Conservation (phyloP, 2,329 filamentous ascomycete genomes). For the Ambrosiella cleistominuta region DNA sequence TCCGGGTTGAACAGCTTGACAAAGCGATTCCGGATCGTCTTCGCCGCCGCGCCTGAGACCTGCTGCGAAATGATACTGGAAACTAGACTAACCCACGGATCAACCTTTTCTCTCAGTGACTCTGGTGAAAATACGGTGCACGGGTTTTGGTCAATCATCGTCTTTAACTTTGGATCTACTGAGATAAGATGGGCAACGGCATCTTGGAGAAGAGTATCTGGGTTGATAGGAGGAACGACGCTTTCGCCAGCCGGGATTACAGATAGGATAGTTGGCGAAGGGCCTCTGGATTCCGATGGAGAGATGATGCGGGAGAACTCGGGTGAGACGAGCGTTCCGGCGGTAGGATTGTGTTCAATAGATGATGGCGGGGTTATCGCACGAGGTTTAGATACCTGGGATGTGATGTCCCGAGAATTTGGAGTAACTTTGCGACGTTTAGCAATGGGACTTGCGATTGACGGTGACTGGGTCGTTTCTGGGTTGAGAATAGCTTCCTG, state of each 20-base stretch:
- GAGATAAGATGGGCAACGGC: slow-evolving; percentile 58
- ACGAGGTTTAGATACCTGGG: neutral
- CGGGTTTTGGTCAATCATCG: slow-evolving; percentile 54
- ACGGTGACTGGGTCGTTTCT: neutral
- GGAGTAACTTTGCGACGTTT: neutral
- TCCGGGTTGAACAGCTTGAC: slow-evolving; percentile 47
- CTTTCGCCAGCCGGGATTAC: slow-evolving; percentile 16
- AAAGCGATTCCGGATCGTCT: slow-evolving; percentile 76
- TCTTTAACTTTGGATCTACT: slow-evolving; percentile 53
- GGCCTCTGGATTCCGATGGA: slow-evolving; percentile 16
- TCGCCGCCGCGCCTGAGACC: slow-evolving; percentile 81
- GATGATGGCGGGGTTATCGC: neutral
- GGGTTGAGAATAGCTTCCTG: too few species aligned
- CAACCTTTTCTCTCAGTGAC: slow-evolving; percentile 66
- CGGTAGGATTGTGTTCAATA: slow-evolving; percentile 41
- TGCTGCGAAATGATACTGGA: slow-evolving; percentile 93
- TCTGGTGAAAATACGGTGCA: slow-evolving; percentile 68
- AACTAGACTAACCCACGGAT: slow-evolving; percentile 70
- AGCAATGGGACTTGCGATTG: neutral
- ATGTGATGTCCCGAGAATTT: neutral
- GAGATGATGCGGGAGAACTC: slow-evolving; percentile 46
- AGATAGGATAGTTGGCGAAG: neutral
- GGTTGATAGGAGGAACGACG: slow-evolving; percentile 34
- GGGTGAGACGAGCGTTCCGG: slow-evolving; percentile 55
- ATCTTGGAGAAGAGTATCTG: slow-evolving; percentile 49